These are phyloP conservation scores for Fusarium sp. DNA, from an alignment of 2,329 filamentous ascomycete species.

Conservation along the genomic window DNA sequence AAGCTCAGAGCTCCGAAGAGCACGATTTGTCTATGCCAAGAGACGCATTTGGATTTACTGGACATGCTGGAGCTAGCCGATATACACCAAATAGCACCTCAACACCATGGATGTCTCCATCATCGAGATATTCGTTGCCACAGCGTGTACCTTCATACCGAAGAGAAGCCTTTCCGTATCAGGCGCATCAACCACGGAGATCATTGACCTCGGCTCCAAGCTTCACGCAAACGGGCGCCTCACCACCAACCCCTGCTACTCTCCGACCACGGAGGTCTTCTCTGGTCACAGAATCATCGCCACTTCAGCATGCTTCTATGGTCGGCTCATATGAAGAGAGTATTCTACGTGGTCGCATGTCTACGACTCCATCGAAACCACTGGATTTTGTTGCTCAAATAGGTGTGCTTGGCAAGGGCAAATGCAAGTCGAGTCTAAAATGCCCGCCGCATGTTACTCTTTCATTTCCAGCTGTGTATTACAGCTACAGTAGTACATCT, in stretches of 20 bases:
- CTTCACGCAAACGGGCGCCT: constrained; percentile 54
- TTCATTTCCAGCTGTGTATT: constrained; percentile 94
- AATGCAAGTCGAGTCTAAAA: constrained; percentile 85
- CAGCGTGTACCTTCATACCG: constrained; percentile 56
- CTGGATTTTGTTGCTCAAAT: constrained; percentile 95
- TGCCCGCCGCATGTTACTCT: constrained; percentile 93
- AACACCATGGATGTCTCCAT: constrained; percentile 58
- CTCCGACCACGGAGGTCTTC: constrained; percentile 75
- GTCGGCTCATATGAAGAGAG: constrained; percentile 98
- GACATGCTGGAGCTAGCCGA: constrained; percentile 63
- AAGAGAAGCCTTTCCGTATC: constrained; percentile 75
- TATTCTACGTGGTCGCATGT: constrained; percentile 95
- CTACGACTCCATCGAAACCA: constrained; percentile 91
- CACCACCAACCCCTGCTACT: constrained; percentile 64
- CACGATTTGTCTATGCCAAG: constrained; percentile 67
- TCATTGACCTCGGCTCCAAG: constrained; percentile 74
- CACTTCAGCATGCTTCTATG: constrained; percentile 91
- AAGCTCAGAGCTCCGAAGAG: constrained; percentile 88
- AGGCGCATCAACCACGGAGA: constrained; percentile 82
- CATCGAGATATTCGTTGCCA: constrained; percentile 49
- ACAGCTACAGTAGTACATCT: constrained; percentile 83
- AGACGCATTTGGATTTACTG: constrained; percentile 64
- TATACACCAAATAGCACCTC: constrained; percentile 78
- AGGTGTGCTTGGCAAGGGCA: constrained; percentile 88
- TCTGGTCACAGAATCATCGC: constrained; percentile 77